Evolutionary conservation across 1,284 basidiomycete genomes (phyloP).

Genomic region (Gymnopus androsaceus): DNA sequence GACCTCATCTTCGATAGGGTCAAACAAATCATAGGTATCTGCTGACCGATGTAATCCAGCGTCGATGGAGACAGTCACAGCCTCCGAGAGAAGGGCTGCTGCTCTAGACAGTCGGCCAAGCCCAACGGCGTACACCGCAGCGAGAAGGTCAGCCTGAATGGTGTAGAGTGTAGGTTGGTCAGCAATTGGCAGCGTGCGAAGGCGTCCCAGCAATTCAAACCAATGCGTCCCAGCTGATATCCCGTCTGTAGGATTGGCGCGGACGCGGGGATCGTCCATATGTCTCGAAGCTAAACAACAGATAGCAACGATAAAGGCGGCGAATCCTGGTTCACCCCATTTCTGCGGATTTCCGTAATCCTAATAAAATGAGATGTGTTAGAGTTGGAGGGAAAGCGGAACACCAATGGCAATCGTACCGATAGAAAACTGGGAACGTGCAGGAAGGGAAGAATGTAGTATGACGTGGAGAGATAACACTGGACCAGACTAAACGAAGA

Average conservation of each 20-base stretch:
- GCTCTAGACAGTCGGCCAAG: slow-evolving; percentile 86
- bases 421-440: slow-evolving; percentile 87
- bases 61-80: slow-evolving; percentile 82
- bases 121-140: slow-evolving; percentile 86
- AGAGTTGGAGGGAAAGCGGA: slow-evolving; percentile 9
- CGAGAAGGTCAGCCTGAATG: slow-evolving; percentile 84
- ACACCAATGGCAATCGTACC: slow-evolving; percentile 44
- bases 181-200: slow-evolving; percentile 84
- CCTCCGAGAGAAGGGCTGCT: slow-evolving; percentile 81
- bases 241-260: slow-evolving; percentile 76
- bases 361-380: slow-evolving; percentile 36
- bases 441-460: slow-evolving; percentile 87
- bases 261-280: slow-evolving; percentile 85
- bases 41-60: slow-evolving; percentile 84
- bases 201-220: slow-evolving; percentile 83
- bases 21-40: slow-evolving; percentile 87
- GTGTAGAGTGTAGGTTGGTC: slow-evolving; percentile 88
- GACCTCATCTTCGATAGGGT: slow-evolving; percentile 84
- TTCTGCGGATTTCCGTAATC: slow-evolving; percentile 90
- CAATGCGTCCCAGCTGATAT: slow-evolving; percentile 87
- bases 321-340: slow-evolving; percentile 92
- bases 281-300: slow-evolving; percentile 89
- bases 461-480: slow-evolving; percentile 86
- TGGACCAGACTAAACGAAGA: slow-evolving; percentile 61
- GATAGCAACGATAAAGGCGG: slow-evolving; percentile 85